Evolutionary conservation across 2,329 filamentous ascomycete species (phyloP), one percentile per base, ranked within the genome.

Genomic region (Aureobasidium sp.): DNA sequence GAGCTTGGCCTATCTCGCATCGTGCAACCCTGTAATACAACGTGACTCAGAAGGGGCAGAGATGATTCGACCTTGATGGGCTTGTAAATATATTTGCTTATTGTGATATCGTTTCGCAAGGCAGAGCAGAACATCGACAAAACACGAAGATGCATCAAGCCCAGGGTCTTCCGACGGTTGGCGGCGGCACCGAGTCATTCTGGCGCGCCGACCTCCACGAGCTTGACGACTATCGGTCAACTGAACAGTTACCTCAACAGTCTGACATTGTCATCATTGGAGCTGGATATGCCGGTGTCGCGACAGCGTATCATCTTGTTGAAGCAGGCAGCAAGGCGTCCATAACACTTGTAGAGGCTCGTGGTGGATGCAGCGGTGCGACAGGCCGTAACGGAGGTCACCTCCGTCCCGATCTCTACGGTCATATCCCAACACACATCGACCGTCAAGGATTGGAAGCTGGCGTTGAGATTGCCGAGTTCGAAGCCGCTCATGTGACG

Each of bases 301-400:
- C 23, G n/a, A 65, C 59, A 3, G 65, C 66, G 10, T 62, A 67
- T 42, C 66, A 68, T 62, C 76, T 68, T 64, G 71, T 66, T 67
- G 56, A 55, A 72, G 44, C 68, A 3, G 42, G n/a, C 17, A 74
- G 47, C 76, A 79, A 5, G 74, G 79, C 51, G 64, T 78, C 73
- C 13, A 80, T 90, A 8, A 77, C 90, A 12, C 81, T 91, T 88
- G 88, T 23, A 79, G 88, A 67, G 87, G 91, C 76, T 87, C 85
- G 9, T 90, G 87, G 69, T 90, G 82, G 80, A 37, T 37, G 34
- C 5, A 5, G 3, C 2, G 88, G 88, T 23, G 88, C 88, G n/a
- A 91, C 88, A 0, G 88, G 88, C 10, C 77, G 88, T 68, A 75
- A 80, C 67, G 78, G 78, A 69, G 77, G 77, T 1, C 77, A 79